Evolutionary conservation across 257 asterid species (phyloP).

Genomic region (Solanum lycopersicoides): DNA sequence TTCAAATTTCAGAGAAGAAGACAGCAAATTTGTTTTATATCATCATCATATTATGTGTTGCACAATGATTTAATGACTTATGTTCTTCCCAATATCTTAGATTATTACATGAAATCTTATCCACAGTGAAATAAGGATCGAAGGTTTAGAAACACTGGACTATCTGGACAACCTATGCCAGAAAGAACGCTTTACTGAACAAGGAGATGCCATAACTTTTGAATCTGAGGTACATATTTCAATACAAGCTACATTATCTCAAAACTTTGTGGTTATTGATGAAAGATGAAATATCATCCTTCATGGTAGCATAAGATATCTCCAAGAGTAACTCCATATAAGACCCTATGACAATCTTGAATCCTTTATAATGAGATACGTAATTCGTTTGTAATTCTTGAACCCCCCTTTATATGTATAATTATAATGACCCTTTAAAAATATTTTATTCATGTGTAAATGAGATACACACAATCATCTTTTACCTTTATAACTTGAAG

Average conservation of each 20-base stretch:
- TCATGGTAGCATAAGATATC: not conserved
- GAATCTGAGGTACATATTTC: constrained; percentile 69
- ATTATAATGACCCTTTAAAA: not conserved
- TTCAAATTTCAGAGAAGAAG: not conserved
- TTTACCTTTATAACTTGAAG: not conserved
- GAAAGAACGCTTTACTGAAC: constrained; percentile 84
- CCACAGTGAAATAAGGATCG: constrained; percentile 82
- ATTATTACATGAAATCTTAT: not conserved
- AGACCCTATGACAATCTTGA: not conserved
- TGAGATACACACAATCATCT: not conserved
- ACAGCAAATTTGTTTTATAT: not conserved
- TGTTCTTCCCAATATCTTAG: not conserved
- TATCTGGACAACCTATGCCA: constrained; percentile 76
- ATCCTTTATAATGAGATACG: not conserved
- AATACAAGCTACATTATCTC: not conserved
- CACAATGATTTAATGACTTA: not conserved
- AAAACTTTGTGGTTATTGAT: not conserved
- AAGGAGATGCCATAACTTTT: constrained; percentile 90
- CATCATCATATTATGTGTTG: not conserved
- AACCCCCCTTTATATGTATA: not conserved
- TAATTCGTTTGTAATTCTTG: not conserved
- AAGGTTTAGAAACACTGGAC: constrained; percentile 91
- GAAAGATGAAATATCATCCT: not conserved
- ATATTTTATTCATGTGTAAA: not conserved
- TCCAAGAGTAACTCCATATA: not conserved